Conservation (phyloP, 2,329 filamentous ascomycete species). For the Lachnellula hyalina region DNA sequence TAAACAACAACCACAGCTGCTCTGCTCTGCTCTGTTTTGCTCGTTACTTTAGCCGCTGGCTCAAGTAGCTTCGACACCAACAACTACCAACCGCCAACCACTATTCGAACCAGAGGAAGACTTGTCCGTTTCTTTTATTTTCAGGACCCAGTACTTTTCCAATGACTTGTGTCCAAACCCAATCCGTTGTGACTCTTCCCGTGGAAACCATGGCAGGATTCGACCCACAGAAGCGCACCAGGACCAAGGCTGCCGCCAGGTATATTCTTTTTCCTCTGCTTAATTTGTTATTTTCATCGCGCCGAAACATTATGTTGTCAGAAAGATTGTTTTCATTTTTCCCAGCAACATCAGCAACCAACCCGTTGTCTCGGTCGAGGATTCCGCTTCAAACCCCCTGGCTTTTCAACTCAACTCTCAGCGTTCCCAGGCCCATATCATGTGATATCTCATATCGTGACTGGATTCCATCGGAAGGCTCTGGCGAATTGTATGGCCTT, state of each 20-base stretch:
- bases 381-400: neutral
- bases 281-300: slow-evolving; percentile 18
- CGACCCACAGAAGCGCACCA: slow-evolving; percentile 22
- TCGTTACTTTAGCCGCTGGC: slow-evolving; percentile 17
- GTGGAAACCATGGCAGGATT: slow-evolving; percentile 31
- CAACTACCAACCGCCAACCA: slow-evolving; percentile 6
- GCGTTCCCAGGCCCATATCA: neutral
- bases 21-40: neutral
- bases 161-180: slow-evolving; percentile 31
- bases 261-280: slow-evolving; percentile 27
- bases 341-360: neutral
- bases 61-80: slow-evolving; percentile 8
- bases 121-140: slow-evolving; percentile 9
- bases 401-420: neutral
- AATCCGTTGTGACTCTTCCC: slow-evolving; percentile 24
- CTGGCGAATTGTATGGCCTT: neutral
- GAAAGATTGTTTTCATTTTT: slow-evolving; percentile 27
- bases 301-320: slow-evolving; percentile 23
- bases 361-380: neutral
- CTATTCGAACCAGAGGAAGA: slow-evolving; percentile 12
- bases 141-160: slow-evolving; percentile 15
- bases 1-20: slow-evolving; percentile 2
- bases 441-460: slow-evolving; percentile 4
- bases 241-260: slow-evolving; percentile 31
- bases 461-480: neutral